Evolutionary conservation across 305 asterid species (phyloP).

Genomic region (Fraxinus latifolia): DNA sequence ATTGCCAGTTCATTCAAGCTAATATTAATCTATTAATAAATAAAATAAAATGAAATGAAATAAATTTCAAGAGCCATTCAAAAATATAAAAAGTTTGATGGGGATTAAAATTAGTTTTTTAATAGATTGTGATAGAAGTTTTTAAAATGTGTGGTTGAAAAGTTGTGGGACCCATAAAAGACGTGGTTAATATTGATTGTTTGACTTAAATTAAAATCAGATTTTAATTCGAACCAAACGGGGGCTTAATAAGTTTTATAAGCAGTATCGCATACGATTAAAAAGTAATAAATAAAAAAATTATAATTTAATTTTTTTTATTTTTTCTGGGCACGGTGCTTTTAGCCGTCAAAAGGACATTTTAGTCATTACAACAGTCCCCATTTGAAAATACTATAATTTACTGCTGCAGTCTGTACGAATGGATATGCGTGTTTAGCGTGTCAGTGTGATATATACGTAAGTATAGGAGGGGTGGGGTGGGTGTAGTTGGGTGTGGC

Average conservation of each 20-base stretch:
- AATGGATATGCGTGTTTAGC: background rate
- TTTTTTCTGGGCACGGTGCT: background rate
- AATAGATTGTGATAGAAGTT: too few species aligned
- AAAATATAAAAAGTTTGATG: background rate
- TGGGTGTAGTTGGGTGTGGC: background rate
- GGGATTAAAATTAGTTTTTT: too few species aligned
- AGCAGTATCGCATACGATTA: too few species aligned
- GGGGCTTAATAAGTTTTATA: too few species aligned
- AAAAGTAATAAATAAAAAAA: too few species aligned
- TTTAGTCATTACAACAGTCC: slow-evolving; percentile 26
- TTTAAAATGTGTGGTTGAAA: too few species aligned
- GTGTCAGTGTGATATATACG: background rate
- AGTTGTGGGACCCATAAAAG: too few species aligned
- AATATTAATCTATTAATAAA: background rate
- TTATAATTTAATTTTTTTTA: too few species aligned
- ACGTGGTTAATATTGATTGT: too few species aligned
- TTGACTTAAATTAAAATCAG: too few species aligned
- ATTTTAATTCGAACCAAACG: too few species aligned
- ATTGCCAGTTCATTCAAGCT: slow-evolving; percentile 25
- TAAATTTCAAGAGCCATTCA: background rate
- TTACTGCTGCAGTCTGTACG: slow-evolving; percentile 27
- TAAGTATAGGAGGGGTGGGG: background rate
- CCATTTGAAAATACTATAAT: slow-evolving; percentile 37
- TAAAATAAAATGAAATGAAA: too few species aligned
- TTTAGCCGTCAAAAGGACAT: slow-evolving; percentile 14